Conservation (phyloP, 2,329 filamentous ascomycete genomes). For the Epichloe gansuensis region DNA sequence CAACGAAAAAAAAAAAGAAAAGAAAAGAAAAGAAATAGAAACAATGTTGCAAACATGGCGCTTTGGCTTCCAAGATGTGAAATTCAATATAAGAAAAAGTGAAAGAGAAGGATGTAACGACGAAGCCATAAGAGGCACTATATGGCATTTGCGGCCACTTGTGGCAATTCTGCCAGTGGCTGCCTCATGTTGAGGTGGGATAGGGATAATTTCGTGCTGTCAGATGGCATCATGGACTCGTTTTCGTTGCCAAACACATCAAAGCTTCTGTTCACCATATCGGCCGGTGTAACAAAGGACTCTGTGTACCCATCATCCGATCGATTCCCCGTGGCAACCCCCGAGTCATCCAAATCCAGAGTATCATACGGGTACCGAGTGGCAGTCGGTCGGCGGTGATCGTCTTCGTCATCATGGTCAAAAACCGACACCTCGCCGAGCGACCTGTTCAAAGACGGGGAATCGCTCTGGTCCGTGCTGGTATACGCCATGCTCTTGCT, state of each 20-base stretch:
- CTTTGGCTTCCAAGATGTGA: background rate
- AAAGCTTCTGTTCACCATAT: conserved; percentile 28
- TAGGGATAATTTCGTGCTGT: conserved; percentile 51
- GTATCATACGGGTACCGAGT: background rate
- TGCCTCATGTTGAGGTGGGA: conserved; percentile 41
- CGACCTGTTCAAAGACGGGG: conserved; percentile 24
- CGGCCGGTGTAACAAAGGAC: conserved; percentile 38
- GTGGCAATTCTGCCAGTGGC: conserved; percentile 12
- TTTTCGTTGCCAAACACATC: conserved; percentile 29
- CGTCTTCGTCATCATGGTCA: conserved; percentile 29
- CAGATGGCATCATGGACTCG: conserved; percentile 32
- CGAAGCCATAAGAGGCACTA: conserved; percentile 1
- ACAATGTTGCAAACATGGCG: background rate
- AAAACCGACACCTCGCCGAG: conserved; percentile 27
- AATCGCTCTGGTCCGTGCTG: conserved; percentile 13
- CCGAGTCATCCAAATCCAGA: conserved; percentile 20
- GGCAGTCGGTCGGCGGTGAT: conserved; percentile 4
- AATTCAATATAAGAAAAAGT: background rate
- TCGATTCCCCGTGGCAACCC: conserved; percentile 22
- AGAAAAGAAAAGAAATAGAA: background rate
- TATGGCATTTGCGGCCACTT: conserved; percentile 13
- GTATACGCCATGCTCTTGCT: conserved; percentile 22
- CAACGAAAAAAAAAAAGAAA: background rate
- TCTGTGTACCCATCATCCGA: conserved; percentile 33
- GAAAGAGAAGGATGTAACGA: background rate